Conservation (phyloP, 2,329 filamentous ascomycete species). For the Graphiopsis chlorocephala region DNA sequence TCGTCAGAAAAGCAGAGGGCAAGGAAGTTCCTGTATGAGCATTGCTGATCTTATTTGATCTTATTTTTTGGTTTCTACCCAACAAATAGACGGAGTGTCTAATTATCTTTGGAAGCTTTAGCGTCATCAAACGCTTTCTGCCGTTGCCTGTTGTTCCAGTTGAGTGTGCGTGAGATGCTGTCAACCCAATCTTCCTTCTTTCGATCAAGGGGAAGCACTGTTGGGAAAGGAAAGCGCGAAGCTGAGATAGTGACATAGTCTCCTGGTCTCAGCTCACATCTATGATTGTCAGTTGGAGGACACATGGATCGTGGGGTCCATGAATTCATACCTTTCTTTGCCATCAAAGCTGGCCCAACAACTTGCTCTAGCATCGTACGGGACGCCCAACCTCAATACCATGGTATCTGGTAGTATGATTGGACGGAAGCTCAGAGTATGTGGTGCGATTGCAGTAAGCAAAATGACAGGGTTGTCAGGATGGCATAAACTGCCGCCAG, state of each 20-base stretch:
- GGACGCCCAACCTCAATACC: slow-evolving; percentile 88
- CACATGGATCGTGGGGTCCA: background rate
- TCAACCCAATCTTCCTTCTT: slow-evolving; percentile 78
- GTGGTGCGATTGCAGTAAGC: slow-evolving; percentile 88
- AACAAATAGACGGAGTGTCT: background rate
- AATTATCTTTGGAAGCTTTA: background rate
- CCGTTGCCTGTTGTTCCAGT: slow-evolving; percentile 77
- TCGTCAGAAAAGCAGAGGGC: background rate
- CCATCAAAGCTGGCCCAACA: slow-evolving; percentile 99
- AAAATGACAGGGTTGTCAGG: slow-evolving; percentile 96
- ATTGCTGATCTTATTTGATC: background rate
- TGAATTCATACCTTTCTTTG: slow-evolving; percentile 59
- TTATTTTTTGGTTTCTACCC: background rate
- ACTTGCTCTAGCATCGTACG: slow-evolving; percentile 82
- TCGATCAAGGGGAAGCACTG: slow-evolving; percentile 66
- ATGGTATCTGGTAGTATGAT: slow-evolving; percentile 96
- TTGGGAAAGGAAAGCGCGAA: slow-evolving; percentile 75
- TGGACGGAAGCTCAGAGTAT: slow-evolving; percentile 92
- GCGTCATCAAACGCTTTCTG: slow-evolving; percentile 60
- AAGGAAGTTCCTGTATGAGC: background rate
- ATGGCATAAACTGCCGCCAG: slow-evolving; percentile 91
- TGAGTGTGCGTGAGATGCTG: slow-evolving; percentile 73
- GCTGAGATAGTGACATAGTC: slow-evolving; percentile 85
- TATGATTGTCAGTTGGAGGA: background rate
- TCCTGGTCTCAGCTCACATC: slow-evolving; percentile 64